Base-by-base conservation (phyloP, 805 yeast species). In the Pichia rugopelliculosa region DNA sequence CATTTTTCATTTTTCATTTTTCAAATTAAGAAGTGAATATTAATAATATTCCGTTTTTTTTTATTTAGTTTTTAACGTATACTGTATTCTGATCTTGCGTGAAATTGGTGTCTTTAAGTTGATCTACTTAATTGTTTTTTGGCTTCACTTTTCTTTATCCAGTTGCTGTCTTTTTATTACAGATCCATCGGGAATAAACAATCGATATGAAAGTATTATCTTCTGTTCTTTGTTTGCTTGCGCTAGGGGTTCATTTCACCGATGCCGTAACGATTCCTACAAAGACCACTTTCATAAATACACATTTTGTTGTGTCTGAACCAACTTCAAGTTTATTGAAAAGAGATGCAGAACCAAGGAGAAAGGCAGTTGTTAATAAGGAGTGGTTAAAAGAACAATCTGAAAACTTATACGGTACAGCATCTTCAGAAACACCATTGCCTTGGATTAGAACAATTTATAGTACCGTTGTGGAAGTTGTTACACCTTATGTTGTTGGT, bases 371-470 rank as follows among this genome's bases (percentile, higher is more conserved):
- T 13, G 55, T 61, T 20, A 55, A 55, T 42, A 58, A 59, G 48
- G 59, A 61, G 12, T 61, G 61, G 51, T 45, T 51, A 0, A 46
- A 59, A 34, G 58, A 54, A 25, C 53, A 59, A 37, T 44, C 53
- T 5, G 56, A 54, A 25, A 44, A 41, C 36, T 30, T 46, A 7
- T 44, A 50, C 21, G 58, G 58, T 15, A 45, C 57, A 4, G 27
- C 48, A 6, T 30, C 34, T 6, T 45, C 50, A 15, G 52, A 53
- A 6, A 58, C 63, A 1, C 81, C 77, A 4, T 69, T 68, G 47
- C 82, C 88, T 2, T 87, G 96, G 96, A 44, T 74, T 15, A 75
- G 95, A 62, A 86, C 95, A 0, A 75, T 85, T 41, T 80, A 79
- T 52, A 72, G 72, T 0, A 65, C 75, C 1, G 58, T 73, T 11